Evolutionary conservation across 179 eudicot species (phyloP).

Genomic region (Corrigiola litoralis): DNA sequence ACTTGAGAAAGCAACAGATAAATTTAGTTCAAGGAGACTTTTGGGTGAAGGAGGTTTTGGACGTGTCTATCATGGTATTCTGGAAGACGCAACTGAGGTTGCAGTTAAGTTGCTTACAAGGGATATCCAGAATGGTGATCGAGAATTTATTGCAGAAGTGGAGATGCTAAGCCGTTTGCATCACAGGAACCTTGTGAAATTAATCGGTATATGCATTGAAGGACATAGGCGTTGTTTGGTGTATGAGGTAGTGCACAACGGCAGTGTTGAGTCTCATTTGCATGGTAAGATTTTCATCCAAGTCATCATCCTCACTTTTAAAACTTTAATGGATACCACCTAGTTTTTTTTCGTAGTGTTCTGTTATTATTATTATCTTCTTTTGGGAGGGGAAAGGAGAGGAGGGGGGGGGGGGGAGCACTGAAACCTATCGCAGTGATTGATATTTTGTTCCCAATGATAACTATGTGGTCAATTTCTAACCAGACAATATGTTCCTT

Average conservation of each 20-base stretch:
- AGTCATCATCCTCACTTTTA: no score
- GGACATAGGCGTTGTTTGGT: conserved; percentile 80
- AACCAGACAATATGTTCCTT: no score
- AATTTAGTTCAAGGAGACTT: conserved; percentile 60
- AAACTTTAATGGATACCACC: no score
- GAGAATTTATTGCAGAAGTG: conserved; percentile 88
- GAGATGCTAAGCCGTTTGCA: conserved; percentile 98
- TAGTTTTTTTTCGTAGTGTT: no score
- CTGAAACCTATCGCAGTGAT: no score
- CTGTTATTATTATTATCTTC: background rate
- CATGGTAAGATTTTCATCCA: conserved; percentile 52
- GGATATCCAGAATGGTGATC: conserved; percentile 75
- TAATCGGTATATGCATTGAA: conserved; percentile 89
- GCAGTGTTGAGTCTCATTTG: conserved; percentile 95
- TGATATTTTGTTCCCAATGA: no score
- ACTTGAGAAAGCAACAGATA: conserved; percentile 88
- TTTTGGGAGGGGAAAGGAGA: background rate
- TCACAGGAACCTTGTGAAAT: conserved; percentile 91
- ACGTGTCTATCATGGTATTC: conserved; percentile 74
- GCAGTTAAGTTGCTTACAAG: conserved; percentile 90
- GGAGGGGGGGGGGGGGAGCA: background rate
- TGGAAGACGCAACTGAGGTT: conserved; percentile 74
- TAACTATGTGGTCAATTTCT: no score
- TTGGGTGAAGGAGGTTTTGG: conserved; percentile 99
- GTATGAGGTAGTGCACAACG: conserved; percentile 85